Evolutionary conservation across 768 basidiomycete genomes (phyloP).

Genomic region (Gymnopilus dilepis): DNA sequence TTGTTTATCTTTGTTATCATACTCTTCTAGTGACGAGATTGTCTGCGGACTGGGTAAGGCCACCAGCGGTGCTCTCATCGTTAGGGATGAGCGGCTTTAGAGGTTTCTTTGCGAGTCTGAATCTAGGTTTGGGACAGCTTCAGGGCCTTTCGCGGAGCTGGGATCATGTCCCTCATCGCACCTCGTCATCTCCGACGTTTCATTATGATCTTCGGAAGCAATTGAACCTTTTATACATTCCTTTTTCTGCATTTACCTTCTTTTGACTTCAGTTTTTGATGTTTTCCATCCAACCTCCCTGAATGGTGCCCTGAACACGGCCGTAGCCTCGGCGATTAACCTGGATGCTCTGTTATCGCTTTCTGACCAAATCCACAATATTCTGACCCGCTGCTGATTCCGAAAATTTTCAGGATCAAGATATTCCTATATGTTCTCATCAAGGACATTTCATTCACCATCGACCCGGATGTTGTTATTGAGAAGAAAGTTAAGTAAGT

Average conservation of each 20-base stretch:
- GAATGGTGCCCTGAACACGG: constrained; percentile 19
- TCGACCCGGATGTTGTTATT: constrained; percentile 56
- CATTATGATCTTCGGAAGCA: constrained; percentile 20
- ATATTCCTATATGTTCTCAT: constrained; percentile 63
- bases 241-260: constrained; percentile 14
- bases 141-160: constrained; percentile 21
- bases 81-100: not conserved
- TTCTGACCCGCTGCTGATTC: constrained; percentile 19
- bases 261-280: constrained; percentile 25
- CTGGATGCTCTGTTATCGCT: constrained; percentile 8
- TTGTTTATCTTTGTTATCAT: too few species aligned
- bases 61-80: not conserved
- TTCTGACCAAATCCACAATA: constrained; percentile 1
- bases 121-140: constrained; percentile 12
- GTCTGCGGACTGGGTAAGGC: too few species aligned
- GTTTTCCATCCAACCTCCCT: constrained; percentile 33
- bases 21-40: too few species aligned
- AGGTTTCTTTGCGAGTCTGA: not conserved
- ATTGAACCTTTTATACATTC: constrained; percentile 2
- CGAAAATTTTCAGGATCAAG: constrained; percentile 56
- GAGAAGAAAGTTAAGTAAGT: constrained; percentile 71
- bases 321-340: constrained; percentile 6
- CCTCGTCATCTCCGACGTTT: constrained; percentile 22
- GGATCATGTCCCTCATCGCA: constrained; percentile 19
- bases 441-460: constrained; percentile 59